A percentile compares a stretch with the other conserved stretches of the same genome.
These are phyloP conservation scores for Fusarium solani-melongenae DNA, from an alignment of 2,329 filamentous ascomycete species.

Conservation along the genomic window DNA sequence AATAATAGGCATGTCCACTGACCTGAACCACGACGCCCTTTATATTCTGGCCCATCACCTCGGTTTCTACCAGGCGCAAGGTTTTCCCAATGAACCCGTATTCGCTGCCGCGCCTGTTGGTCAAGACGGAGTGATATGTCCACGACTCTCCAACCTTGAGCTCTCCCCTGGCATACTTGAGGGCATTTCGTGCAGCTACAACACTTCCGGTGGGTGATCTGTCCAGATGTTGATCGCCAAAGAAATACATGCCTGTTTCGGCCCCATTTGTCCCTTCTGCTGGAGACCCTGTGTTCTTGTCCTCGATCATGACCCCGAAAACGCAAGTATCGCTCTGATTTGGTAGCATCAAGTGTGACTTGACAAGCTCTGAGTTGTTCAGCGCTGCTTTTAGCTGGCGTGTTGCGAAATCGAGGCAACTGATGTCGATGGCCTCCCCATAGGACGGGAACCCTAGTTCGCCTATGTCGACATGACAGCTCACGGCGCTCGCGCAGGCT, in stretches of 20 bases:
- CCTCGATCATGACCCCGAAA: neutral
- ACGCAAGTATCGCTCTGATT: neutral
- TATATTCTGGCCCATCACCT: neutral
- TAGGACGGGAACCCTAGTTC: neutral
- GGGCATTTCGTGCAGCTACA: neutral
- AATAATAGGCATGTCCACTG: neutral
- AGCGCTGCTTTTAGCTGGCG: neutral
- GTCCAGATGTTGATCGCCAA: neutral
- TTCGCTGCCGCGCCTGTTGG: neutral
- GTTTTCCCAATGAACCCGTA: neutral
- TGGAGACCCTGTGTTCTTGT: neutral
- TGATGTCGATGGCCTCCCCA: neutral
- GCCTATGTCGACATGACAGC: neutral
- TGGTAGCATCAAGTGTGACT: neutral
- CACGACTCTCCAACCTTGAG: neutral
- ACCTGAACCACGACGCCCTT: neutral
- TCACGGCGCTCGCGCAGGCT: neutral
- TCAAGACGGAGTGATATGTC: neutral
- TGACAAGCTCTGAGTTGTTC: neutral
- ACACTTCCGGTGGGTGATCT: neutral
- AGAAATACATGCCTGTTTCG: neutral
- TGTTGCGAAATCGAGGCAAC: neutral
- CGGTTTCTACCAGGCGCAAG: neutral
- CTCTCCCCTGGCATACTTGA: neutral
- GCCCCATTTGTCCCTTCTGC: neutral